Conservation (phyloP, 2,329 filamentous ascomycete species). For the Dryadomyces sulphureus region DNA sequence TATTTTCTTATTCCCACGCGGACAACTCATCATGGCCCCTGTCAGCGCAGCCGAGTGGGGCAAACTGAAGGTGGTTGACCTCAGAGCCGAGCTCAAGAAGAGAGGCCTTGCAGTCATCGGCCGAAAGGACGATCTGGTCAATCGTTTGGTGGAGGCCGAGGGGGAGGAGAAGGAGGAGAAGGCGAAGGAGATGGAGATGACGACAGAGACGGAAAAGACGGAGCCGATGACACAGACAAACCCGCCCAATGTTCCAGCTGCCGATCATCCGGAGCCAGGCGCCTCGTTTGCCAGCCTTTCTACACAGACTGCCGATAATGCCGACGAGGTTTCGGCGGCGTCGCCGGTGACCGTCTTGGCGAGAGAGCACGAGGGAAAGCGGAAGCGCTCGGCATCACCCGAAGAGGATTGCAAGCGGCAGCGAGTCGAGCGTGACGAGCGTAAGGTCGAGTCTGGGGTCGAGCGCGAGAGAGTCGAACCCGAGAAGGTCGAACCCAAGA, state of each 20-base stretch:
- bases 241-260: neutral
- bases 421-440: too few relatives aligned
- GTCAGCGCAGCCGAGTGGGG: conserved; percentile 38
- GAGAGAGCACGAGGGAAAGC: conserved; percentile 25
- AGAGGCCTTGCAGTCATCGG: conserved; percentile 56
- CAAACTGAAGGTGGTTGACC: conserved; percentile 57
- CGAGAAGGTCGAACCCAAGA: neutral
- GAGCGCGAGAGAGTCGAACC: neutral
- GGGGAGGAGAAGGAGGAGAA: neutral
- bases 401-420: conserved; percentile 24
- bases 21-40: conserved; percentile 12
- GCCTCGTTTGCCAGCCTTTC: neutral
- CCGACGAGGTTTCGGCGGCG: neutral
- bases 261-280: neutral
- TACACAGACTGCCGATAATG: neutral
- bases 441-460: neutral
- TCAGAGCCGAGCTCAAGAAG: conserved; percentile 60
- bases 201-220: neutral
- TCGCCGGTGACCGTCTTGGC: neutral
- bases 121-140: conserved; percentile 56
- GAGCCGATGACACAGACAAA: neutral
- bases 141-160: conserved; percentile 33
- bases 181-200: neutral
- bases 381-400: conserved; percentile 38
- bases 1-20: neutral